Evolutionary conservation across 345 rosid species (phyloP).

Genomic region (Hibiscus mutabilis): DNA sequence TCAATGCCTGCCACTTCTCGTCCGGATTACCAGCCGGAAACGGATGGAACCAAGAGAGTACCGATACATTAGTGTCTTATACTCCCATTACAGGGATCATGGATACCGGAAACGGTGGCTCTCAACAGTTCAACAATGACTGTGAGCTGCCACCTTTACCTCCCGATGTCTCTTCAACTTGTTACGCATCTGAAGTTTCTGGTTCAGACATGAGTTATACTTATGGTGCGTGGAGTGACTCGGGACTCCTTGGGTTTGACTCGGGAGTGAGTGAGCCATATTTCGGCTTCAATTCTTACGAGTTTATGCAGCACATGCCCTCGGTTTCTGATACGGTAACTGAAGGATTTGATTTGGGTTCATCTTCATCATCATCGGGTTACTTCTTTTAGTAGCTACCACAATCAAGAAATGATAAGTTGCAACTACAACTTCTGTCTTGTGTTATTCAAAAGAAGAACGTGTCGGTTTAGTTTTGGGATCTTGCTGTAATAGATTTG

Average conservation of each 20-base stretch:
- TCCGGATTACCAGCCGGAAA: not conserved
- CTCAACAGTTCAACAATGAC: slow-evolving; percentile 19
- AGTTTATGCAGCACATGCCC: slow-evolving; percentile 25
- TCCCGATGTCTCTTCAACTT: slow-evolving; percentile 46
- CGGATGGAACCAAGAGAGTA: slow-evolving; percentile 28
- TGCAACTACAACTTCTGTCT: not conserved
- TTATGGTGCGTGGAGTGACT: slow-evolving; percentile 32
- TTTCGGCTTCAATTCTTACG: slow-evolving; percentile 25
- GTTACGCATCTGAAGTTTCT: slow-evolving; percentile 29
- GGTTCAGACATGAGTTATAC: slow-evolving; percentile 11
- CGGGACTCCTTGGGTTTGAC: slow-evolving; percentile 22
- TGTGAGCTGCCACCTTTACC: slow-evolving; percentile 86
- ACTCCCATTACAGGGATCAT: slow-evolving; percentile 27
- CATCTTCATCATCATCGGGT: slow-evolving; percentile 29
- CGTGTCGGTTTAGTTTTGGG: not conserved
- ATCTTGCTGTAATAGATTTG: not conserved
- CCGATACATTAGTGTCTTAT: slow-evolving; percentile 19
- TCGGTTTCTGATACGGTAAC: slow-evolving; percentile 23
- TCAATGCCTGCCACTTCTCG: slow-evolving; percentile 19
- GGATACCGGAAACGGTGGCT: slow-evolving; percentile 18
- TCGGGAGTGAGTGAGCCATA: slow-evolving; percentile 12
- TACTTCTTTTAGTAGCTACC: slow-evolving; percentile 18
- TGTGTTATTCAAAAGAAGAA: not conserved
- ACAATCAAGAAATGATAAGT: not conserved
- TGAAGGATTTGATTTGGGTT: slow-evolving; percentile 42